Evolutionary conservation across 257 asterid species (phyloP), one percentile per base, ranked within the genome.

Genomic region (Nicotiana tabacum): DNA sequence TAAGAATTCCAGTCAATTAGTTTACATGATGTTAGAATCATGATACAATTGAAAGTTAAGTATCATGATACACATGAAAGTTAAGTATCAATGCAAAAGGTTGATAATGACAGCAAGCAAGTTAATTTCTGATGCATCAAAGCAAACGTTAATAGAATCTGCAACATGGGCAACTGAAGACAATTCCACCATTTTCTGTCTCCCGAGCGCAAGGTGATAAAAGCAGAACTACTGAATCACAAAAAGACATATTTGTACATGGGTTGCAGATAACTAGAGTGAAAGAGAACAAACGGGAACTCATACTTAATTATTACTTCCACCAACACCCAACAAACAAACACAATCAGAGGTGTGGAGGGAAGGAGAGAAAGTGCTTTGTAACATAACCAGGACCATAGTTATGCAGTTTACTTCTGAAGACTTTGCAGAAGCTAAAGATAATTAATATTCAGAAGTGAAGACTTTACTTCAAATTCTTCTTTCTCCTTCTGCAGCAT

Each of bases 401-500:
- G 24, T 12, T 24, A 74, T 74, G 62, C 24, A 62, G 68, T 43
- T 43, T 43, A 43, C 51, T 43, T 43, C 51, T 43, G 12, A 43
- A 9, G 39, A 15, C 8, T 24, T 12, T 72, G 62, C 62, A 74
- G 58, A 74, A 74, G 27, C n/a, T 48, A 48, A 37, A 74, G 39
- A 74, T 60, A 74, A 74, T 74, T 46, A 24, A 13, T 48, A 48
- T 24, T 74, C 29, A 13, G 62, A 74, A 74, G 24, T 46, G 79
- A 48, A 74, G 8, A 74, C 79, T 82, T 85, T 53, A 92, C 99
- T 94, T 92, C 95, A 88, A 94, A 94, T 88, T 94, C 95, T 21
- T 85, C 86, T 90, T 93, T 96, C 92, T 94, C 98, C 78, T 88
- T 91, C 92, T 89, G 96, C 85, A 93, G 74, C 88, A 90, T 91